Percentiles rank a stretch among this genome's conserved stretches.
phyloP scores from a whole-genome alignment of 164 flowering plant genomes.

The Nymphaea colorata region DNA sequence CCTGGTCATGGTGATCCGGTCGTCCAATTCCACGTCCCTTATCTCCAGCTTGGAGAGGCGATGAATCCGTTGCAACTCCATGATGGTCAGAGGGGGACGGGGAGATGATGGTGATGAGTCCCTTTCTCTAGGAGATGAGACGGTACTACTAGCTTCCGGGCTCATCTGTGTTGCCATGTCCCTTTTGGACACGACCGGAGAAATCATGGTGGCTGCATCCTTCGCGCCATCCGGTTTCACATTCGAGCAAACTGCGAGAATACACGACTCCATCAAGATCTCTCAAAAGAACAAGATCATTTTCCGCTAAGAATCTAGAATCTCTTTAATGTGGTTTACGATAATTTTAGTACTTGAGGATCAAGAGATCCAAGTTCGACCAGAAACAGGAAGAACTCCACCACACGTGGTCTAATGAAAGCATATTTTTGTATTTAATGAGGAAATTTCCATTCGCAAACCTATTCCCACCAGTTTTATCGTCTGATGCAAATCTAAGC shows the following conservation, averaged over 20 bases:
- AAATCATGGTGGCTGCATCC: conserved; percentile 41
- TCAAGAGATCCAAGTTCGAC: neutral
- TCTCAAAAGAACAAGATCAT: neutral
- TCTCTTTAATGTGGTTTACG: neutral
- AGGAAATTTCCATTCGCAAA: too few species aligned
- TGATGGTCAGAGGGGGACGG: conserved; percentile 10
- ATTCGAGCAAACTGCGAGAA: conserved; percentile 10
- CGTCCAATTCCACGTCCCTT: conserved; percentile 53
- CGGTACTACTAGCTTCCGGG: conserved; percentile 48
- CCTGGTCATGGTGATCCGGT: conserved; percentile 3
- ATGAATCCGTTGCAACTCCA: conserved; percentile 28
- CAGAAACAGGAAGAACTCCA: neutral
- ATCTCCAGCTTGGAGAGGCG: conserved; percentile 35
- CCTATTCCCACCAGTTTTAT: too few species aligned
- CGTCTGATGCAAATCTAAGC: too few species aligned
- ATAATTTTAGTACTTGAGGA: too few species aligned
- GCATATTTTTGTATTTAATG: too few species aligned
- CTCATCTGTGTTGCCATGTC: conserved; percentile 99
- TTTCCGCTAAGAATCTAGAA: too few species aligned
- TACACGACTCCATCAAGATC: conserved; percentile 4
- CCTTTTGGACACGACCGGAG: conserved; percentile 63
- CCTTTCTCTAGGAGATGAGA: conserved; percentile 48
- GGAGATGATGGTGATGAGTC: conserved; percentile 25
- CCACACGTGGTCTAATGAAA: too few species aligned
- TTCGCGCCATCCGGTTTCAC: neutral